These are phyloP conservation scores for Testicularia cyperi DNA, from an alignment of 1,284 basidiomycete species.

Conservation along the genomic window DNA sequence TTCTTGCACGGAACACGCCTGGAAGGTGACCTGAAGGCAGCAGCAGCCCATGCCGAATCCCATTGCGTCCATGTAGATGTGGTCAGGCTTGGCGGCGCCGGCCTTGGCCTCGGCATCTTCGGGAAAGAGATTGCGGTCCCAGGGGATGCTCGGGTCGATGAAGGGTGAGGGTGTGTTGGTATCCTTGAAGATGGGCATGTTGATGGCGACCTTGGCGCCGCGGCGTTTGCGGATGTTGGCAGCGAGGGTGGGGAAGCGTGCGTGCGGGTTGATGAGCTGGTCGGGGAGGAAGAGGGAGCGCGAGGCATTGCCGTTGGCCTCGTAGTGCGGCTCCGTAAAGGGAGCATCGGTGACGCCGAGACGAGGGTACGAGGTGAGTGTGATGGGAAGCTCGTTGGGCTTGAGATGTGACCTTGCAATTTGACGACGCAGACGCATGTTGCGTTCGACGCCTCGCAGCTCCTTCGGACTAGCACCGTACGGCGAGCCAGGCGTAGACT, in stretches of 20 bases:
- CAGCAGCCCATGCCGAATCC: slow-evolving; percentile 99
- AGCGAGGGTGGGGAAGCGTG: slow-evolving; percentile 94
- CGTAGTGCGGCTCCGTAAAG: slow-evolving; percentile 87
- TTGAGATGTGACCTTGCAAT: slow-evolving; percentile 82
- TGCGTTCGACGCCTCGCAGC: slow-evolving; percentile 82
- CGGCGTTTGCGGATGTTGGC: slow-evolving; percentile 89
- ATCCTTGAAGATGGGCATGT: slow-evolving; percentile 90
- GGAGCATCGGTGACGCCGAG: slow-evolving; percentile 75
- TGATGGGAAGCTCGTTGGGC: slow-evolving; percentile 83
- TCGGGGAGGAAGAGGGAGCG: slow-evolving; percentile 92
- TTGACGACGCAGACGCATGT: slow-evolving; percentile 84
- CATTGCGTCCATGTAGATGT: slow-evolving; percentile 99
- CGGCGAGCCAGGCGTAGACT: slow-evolving; percentile 92
- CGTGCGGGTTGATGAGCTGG: slow-evolving; percentile 94
- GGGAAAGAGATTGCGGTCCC: slow-evolving; percentile 74
- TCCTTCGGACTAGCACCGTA: slow-evolving; percentile 84
- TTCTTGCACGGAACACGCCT: slow-evolving; percentile 88
- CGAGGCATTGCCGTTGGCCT: slow-evolving; percentile 76
- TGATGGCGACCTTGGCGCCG: slow-evolving; percentile 92
- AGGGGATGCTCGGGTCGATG: slow-evolving; percentile 84
- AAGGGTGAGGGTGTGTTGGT: slow-evolving; percentile 83
- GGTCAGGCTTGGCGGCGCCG: slow-evolving; percentile 81
- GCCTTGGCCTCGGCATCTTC: slow-evolving; percentile 82
- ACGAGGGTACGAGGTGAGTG: slow-evolving; percentile 92
- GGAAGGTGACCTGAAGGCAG: slow-evolving; percentile 96